Evolutionary conservation across 768 basidiomycete species (phyloP).

Genomic region (Russula brevipes): DNA sequence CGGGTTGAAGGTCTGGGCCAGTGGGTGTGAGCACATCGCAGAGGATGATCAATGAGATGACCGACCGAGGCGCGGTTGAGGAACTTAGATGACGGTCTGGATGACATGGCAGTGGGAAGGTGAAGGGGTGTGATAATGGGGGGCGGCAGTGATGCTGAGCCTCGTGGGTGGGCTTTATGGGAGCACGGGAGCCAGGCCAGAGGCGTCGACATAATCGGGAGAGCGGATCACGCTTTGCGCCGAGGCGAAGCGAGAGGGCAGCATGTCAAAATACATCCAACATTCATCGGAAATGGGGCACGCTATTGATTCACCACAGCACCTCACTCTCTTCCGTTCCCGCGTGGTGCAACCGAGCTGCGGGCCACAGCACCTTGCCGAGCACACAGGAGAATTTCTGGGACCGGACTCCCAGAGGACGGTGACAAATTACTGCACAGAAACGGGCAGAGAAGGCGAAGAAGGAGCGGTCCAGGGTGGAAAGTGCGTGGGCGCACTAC

Average conservation of each 20-base stretch:
- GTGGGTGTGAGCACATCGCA: not conserved
- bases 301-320: too few relatives aligned
- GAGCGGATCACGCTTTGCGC: conserved; percentile 2
- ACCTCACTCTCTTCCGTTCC: too few relatives aligned
- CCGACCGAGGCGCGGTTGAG: conserved; percentile 10
- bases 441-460: too few relatives aligned
- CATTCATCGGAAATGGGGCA: not conserved
- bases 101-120: not conserved
- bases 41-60: not conserved
- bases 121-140: not conserved
- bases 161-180: not conserved
- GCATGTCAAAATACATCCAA: not conserved
- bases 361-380: too few relatives aligned
- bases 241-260: not conserved
- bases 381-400: too few relatives aligned
- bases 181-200: not conserved
- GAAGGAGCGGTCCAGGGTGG: too few relatives aligned
- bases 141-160: too few relatives aligned
- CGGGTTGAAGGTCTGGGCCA: not conserved
- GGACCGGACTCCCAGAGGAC: too few relatives aligned
- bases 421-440: too few relatives aligned
- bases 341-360: too few relatives aligned
- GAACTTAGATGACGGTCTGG: conserved; percentile 2
- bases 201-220: not conserved
- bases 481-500: too few relatives aligned